Percentiles rank a stretch among this genome's conserved stretches.
These are phyloP conservation scores for Cutaneotrichosporon cyanovorans DNA, from an alignment of 1,284 basidiomycete species.

Conservation along the genomic window DNA sequence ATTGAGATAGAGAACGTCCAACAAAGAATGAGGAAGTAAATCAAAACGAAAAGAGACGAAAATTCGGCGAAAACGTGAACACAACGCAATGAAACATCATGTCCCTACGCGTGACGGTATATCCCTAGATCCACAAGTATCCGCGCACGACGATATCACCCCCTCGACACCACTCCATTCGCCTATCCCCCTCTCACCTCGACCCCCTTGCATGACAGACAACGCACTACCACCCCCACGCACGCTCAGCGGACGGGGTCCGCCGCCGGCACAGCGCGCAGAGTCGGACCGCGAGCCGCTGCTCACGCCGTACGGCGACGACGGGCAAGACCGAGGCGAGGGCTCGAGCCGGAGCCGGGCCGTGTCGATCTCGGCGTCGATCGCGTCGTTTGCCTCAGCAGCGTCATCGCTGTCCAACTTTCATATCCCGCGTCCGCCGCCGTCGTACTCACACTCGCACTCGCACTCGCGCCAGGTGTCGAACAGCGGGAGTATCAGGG, in stretches of 20 bases:
- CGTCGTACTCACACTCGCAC: not conserved
- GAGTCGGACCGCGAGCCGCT: not conserved
- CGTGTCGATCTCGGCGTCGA: conserved; percentile 2
- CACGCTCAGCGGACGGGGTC: not conserved
- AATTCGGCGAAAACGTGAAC: too few relatives aligned
- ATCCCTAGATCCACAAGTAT: too few relatives aligned
- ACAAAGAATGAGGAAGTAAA: too few relatives aligned
- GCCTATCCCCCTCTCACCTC: not conserved
- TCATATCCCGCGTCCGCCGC: not conserved
- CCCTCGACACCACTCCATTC: too few relatives aligned
- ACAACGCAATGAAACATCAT: too few relatives aligned
- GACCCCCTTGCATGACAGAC: not conserved
- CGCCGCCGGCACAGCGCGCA: not conserved
- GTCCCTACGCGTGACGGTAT: too few relatives aligned
- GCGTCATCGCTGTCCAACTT: not conserved
- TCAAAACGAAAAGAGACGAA: too few relatives aligned
- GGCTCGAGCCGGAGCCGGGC: not conserved
- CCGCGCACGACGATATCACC: too few relatives aligned
- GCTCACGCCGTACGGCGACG: conserved; percentile 2
- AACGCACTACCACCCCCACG: conserved; percentile 7
- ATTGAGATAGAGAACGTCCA: too few relatives aligned
- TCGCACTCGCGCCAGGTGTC: not conserved
- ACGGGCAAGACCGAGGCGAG: conserved; percentile 2
- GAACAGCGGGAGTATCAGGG: not conserved
- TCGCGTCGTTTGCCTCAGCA: not conserved